These are phyloP conservation scores for Albophoma yamanashiensis DNA, from an alignment of 2,329 filamentous ascomycete genomes.

Conservation along the genomic window DNA sequence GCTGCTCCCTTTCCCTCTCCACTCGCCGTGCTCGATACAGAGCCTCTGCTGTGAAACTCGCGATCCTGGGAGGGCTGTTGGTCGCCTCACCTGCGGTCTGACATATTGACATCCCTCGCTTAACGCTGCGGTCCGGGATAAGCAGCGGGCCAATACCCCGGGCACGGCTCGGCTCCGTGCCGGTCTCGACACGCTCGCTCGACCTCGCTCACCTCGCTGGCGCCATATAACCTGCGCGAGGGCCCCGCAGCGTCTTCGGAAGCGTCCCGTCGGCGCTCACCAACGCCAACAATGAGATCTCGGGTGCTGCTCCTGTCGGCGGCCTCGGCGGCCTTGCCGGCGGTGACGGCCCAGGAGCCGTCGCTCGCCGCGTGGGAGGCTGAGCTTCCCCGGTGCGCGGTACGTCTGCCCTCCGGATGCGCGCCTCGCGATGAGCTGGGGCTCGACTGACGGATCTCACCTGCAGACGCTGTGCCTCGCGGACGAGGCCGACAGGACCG, in stretches of 20 bases:
- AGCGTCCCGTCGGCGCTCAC: neutral
- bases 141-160: too few species aligned
- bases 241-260: neutral
- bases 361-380: neutral
- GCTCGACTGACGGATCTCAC: neutral
- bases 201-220: neutral
- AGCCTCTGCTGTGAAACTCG: neutral
- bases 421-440: neutral
- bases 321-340: neutral
- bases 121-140: neutral
- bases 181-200: neutral
- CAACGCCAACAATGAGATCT: neutral
- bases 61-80: neutral
- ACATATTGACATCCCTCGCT: neutral
- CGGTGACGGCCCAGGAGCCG: neutral
- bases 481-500: slow-evolving; percentile 11
- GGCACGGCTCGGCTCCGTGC: neutral
- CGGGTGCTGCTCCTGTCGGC: neutral
- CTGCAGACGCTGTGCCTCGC: slow-evolving; percentile 11
- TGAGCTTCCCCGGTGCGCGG: slow-evolving; percentile 1
- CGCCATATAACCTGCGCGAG: neutral
- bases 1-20: neutral
- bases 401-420: neutral
- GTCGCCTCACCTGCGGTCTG: too few species aligned
- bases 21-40: neutral